Evolutionary conservation across 164 flowering plant genomes (phyloP).

Genomic region (Vitis rotundifolia): DNA sequence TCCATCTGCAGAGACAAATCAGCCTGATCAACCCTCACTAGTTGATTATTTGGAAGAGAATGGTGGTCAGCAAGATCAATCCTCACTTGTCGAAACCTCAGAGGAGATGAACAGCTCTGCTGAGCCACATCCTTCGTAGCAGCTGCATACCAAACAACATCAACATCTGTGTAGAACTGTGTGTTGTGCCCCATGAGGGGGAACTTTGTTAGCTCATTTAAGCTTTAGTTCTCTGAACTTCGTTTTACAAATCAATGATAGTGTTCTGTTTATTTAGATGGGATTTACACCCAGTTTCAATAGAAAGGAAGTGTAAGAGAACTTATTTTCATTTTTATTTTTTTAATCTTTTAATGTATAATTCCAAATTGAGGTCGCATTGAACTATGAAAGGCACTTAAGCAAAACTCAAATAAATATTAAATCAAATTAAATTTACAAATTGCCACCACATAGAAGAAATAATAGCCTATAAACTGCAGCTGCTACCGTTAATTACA

Average conservation of each 20-base stretch:
- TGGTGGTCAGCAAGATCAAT: constrained; percentile 9
- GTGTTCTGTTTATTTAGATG: neutral
- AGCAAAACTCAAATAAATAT: neutral
- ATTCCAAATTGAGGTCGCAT: neutral
- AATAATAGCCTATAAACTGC: constrained; percentile 15
- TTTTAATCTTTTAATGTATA: neutral
- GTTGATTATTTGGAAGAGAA: too few relatives aligned
- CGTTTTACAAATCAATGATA: neutral
- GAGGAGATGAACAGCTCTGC: constrained; percentile 3
- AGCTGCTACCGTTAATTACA: constrained; percentile 8
- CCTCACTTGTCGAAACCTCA: constrained; percentile 10
- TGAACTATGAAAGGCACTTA: neutral
- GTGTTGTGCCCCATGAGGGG: neutral
- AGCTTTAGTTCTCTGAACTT: neutral
- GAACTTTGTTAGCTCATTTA: neutral
- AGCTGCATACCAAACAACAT: constrained; percentile 9
- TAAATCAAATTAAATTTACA: constrained; percentile 3
- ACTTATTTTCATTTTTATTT: neutral
- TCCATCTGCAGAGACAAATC: too few relatives aligned
- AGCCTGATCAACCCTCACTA: too few relatives aligned
- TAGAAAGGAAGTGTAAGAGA: neutral
- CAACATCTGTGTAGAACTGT: neutral
- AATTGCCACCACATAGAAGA: constrained; percentile 10
- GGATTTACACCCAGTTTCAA: neutral
- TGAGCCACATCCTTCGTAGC: constrained; percentile 17